A percentile compares a stretch with the other conserved stretches of the same genome.
Conservation (phyloP, 495 filamentous ascomycete genomes). For the Hyaloscypha hepaticicola region DNA sequence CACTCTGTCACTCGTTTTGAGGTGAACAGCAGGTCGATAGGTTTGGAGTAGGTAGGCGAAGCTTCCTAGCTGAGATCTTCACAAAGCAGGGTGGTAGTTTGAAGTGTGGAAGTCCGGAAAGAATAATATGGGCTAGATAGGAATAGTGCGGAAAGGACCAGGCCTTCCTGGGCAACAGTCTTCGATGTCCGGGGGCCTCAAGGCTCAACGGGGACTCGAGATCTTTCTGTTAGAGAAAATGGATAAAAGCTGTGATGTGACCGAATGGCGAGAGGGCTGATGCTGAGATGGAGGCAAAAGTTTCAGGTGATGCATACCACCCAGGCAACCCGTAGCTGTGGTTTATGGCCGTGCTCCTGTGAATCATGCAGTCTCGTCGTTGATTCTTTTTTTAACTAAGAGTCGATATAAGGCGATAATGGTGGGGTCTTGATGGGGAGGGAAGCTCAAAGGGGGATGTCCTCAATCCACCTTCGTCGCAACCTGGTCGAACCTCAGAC, state of each 20-base stretch:
- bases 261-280: neutral
- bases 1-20: neutral
- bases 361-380: neutral
- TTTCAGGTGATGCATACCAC: constrained; percentile 6
- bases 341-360: constrained; percentile 1
- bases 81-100: neutral
- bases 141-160: neutral
- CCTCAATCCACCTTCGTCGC: neutral
- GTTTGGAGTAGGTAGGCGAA: neutral
- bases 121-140: neutral
- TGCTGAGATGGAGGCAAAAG: neutral
- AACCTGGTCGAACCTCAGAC: neutral
- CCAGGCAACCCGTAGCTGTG: neutral
- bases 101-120: neutral
- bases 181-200: neutral
- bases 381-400: neutral
- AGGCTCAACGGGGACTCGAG: neutral
- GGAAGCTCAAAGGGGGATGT: neutral
- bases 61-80: neutral
- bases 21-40: neutral
- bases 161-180: neutral
- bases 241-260: neutral
- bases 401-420: neutral
- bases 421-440: neutral
- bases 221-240: neutral